Base-by-base conservation (phyloP, 1,284 basidiomycete genomes). In the Thelephora terrestris region DNA sequence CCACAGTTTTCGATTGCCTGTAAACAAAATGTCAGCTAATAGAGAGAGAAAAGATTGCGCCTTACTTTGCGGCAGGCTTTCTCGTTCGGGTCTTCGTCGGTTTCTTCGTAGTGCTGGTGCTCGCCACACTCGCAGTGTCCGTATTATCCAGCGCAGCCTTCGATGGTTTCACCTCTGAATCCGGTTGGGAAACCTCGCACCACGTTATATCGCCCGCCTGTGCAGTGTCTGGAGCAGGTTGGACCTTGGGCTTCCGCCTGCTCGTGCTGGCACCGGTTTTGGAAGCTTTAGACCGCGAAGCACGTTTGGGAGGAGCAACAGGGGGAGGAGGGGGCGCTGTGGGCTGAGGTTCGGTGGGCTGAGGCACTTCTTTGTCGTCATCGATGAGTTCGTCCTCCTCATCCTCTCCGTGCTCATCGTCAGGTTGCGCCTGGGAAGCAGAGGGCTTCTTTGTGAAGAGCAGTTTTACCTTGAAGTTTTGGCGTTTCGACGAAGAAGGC, bases 351-450 rank as follows among this genome's bases (percentile, higher is more conserved):
- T 87, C 83, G 55, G 84, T 79, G 54, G 85, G 74, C 56, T 85
- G 79, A 66, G 86, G 83, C 63, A 85, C 82, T 59, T 87, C 81
- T 4, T 68, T 65, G 3, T 68, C 67, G 2, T 68, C 66, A 2
- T 84, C 84, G 40, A 84, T 81, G 20, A 75, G 74, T 16, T 82
- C 78, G 9, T 73, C 71, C 27, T 55, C 52, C 5, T 62, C 63
- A 21, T 64, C 66, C 42, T 66, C 67, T 5, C 39, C 39, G 21
- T 25, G 39, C 44, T 58, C 61, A 23, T 52, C 55, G 9, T 57
- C 48, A n/a, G 46, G 60, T 32, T 57, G 52, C 48, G 60, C 60
- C n/a, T 58, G 57, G 17, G 59, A 56, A 36, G 67, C 71, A 48
- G 60, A 60, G 27, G 43, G 38, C 48, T 64, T 76, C 60, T 52